Conservation (phyloP, 2,329 filamentous ascomycete genomes). For the Cladosporium oxysporum region DNA sequence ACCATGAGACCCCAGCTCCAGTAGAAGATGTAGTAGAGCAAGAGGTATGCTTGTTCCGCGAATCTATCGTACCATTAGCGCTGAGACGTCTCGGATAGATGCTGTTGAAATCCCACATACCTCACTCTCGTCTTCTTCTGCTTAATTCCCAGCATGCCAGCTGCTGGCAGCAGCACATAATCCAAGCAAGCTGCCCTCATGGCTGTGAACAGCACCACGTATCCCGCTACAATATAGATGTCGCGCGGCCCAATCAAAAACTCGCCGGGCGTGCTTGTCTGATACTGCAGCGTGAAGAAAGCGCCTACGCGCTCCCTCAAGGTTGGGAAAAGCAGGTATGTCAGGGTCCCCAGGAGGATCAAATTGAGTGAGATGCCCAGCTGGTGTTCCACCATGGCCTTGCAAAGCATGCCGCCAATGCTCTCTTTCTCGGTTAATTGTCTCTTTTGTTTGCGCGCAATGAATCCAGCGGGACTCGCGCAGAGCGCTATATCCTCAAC, state of each 20-base stretch:
- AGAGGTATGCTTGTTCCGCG: constrained; percentile 90
- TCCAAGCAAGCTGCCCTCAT: constrained; percentile 84
- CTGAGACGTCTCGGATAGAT: neutral
- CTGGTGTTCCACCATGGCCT: constrained; percentile 45
- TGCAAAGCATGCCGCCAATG: constrained; percentile 36
- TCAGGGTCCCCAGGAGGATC: constrained; percentile 76
- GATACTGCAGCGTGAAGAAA: constrained; percentile 84
- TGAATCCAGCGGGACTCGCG: constrained; percentile 25
- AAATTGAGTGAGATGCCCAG: constrained; percentile 78
- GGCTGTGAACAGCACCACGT: constrained; percentile 82
- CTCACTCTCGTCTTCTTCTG: constrained; percentile 67
- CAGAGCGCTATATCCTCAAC: constrained; percentile 30
- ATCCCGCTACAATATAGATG: constrained; percentile 72
- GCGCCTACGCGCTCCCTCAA: constrained; percentile 77
- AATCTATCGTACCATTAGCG: constrained; percentile 49
- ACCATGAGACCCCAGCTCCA: constrained; percentile 80
- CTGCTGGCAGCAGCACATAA: constrained; percentile 78
- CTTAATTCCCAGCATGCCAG: constrained; percentile 69
- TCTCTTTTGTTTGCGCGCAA: constrained; percentile 16
- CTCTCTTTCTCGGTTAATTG: constrained; percentile 33
- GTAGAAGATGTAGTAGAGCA: constrained; percentile 78
- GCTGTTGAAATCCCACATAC: constrained; percentile 51
- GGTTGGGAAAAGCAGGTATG: constrained; percentile 79
- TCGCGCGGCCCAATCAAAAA: constrained; percentile 83
- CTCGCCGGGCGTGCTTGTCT: constrained; percentile 47